A percentile compares a stretch with the other conserved stretches of the same genome.
Conservation (phyloP, 352 stramenopile genomes). For the Globisporangium nodosum region DNA sequence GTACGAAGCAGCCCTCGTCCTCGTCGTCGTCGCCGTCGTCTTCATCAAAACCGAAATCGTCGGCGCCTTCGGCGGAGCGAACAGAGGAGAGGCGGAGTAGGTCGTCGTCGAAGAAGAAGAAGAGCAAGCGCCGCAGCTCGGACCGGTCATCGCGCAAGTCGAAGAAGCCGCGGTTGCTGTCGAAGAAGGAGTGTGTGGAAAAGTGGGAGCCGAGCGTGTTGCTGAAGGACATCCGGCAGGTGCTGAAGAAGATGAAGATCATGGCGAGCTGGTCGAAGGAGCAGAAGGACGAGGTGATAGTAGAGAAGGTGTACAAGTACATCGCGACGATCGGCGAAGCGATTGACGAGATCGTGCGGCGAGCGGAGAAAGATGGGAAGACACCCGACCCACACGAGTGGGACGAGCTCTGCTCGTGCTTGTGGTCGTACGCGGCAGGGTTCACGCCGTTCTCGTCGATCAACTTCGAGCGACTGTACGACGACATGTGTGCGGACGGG, state of each 20-base stretch:
- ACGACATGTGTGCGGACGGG: conserved; percentile 77
- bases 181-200: conserved; percentile 44
- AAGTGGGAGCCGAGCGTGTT: conserved; percentile 81
- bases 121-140: conserved; percentile 9
- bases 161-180: conserved; percentile 30
- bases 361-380: conserved; percentile 25
- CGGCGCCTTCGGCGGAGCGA: conserved; percentile 20
- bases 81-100: neutral
- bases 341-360: conserved; percentile 72
- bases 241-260: conserved; percentile 87
- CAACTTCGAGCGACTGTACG: conserved; percentile 83
- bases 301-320: conserved; percentile 87
- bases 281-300: conserved; percentile 77
- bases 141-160: conserved; percentile 5
- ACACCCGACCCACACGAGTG: conserved; percentile 23
- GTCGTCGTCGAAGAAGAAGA: conserved; percentile 19
- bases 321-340: conserved; percentile 71
- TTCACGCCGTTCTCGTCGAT: conserved; percentile 70
- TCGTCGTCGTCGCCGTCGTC: conserved; percentile 1
- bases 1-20: conserved; percentile 5
- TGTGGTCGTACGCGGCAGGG: conserved; percentile 76
- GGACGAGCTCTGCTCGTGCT: conserved; percentile 71
- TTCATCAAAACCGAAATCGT: conserved; percentile 1
- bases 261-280: conserved; percentile 78
- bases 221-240: conserved; percentile 67